Conservation (phyloP, 1,139 yeast genomes). For the Suhomyces bribrorum region DNA sequence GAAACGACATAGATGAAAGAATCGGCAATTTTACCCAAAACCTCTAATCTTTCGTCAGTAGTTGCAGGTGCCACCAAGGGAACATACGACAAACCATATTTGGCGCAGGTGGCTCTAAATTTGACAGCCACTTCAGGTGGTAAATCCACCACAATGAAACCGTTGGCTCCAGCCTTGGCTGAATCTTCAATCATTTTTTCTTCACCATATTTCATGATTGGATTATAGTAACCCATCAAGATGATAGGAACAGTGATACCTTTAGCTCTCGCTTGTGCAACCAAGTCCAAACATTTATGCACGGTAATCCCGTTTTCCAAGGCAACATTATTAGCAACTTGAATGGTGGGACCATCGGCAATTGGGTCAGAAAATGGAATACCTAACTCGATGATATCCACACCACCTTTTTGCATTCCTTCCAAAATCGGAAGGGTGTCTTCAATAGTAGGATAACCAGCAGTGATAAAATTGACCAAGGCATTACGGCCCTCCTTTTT, state of each 20-base stretch:
- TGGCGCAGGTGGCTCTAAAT: constrained; percentile 72
- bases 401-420: constrained; percentile 93
- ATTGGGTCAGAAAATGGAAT: constrained; percentile 98
- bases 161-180: constrained; percentile 88
- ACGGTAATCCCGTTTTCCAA: constrained; percentile 81
- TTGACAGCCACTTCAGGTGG: constrained; percentile 97
- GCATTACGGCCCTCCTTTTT: constrained; percentile 81
- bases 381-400: constrained; percentile 91
- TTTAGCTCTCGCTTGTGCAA: constrained; percentile 68
- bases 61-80: constrained; percentile 98
- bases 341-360: constrained; percentile 98
- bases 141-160: constrained; percentile 89
- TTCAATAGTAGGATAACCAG: constrained; percentile 86
- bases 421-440: constrained; percentile 84
- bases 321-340: constrained; percentile 78
- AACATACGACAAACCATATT: constrained; percentile 74
- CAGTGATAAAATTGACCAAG: constrained; percentile 88
- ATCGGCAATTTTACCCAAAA: constrained; percentile 83
- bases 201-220: constrained; percentile 88
- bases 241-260: constrained; percentile 90
- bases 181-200: constrained; percentile 75
- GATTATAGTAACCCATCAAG: constrained; percentile 97
- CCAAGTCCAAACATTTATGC: constrained; percentile 64
- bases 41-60: constrained; percentile 79
- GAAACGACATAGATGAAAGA: constrained; percentile 95